Percentiles rank a stretch among this genome's conserved stretches.
These are phyloP conservation scores for Tylopilus sp. DNA, from an alignment of 768 basidiomycete genomes.

Conservation along the genomic window DNA sequence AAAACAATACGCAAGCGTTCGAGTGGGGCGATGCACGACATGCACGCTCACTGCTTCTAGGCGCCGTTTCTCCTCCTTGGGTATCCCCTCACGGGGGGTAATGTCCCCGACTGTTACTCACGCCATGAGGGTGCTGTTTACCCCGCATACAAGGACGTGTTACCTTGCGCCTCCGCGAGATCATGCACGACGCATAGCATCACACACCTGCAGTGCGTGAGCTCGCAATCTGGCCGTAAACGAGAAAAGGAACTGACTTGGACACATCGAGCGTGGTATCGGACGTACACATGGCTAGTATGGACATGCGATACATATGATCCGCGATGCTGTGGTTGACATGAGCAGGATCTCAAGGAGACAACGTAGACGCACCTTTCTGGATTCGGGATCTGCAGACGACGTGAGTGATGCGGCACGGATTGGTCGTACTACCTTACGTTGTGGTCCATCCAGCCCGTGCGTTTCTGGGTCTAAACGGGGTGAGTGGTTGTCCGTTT, in stretches of 20 bases:
- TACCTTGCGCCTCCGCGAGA: slow-evolving; percentile 92
- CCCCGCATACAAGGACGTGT: not conserved
- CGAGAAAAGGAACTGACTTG: slow-evolving; percentile 45
- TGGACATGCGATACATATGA: slow-evolving; percentile 96
- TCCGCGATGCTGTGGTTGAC: slow-evolving; percentile 69
- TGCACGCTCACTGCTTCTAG: slow-evolving; percentile 60
- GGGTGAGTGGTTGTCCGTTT: not conserved
- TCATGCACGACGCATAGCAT: slow-evolving; percentile 94
- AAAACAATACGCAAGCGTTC: too few relatives aligned
- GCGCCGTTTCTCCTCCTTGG: slow-evolving; percentile 73
- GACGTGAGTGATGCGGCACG: slow-evolving; percentile 6
- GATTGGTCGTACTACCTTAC: slow-evolving; percentile 4
- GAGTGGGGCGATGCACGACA: not conserved
- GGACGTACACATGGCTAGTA: slow-evolving; percentile 87
- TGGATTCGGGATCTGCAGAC: slow-evolving; percentile 64
- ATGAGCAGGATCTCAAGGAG: not conserved
- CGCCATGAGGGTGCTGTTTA: not conserved
- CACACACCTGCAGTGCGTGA: slow-evolving; percentile 49
- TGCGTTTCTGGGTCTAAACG: slow-evolving; percentile 85
- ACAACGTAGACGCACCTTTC: slow-evolving; percentile 59
- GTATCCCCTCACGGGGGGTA: slow-evolving; percentile 81
- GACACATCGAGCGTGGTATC: slow-evolving; percentile 68
- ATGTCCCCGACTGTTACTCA: slow-evolving; percentile 81
- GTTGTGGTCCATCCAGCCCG: slow-evolving; percentile 89
- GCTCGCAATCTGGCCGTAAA: not conserved